Evolutionary conservation across 768 basidiomycete species (phyloP).

Genomic region (Suillus decipiens): DNA sequence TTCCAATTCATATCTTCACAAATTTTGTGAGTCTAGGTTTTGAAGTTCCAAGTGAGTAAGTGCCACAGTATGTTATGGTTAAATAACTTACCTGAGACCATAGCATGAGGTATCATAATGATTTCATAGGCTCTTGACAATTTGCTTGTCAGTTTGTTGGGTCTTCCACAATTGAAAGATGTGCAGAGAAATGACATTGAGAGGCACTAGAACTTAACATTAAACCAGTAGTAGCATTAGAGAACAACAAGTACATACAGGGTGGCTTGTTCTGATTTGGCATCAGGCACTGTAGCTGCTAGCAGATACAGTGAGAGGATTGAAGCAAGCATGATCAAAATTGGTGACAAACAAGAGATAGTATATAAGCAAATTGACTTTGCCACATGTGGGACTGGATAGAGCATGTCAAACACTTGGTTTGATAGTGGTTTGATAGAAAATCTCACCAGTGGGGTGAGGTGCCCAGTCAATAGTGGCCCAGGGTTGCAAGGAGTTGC

Average conservation of each 20-base stretch:
- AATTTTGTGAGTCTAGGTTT: not conserved
- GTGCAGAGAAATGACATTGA: conserved; percentile 11
- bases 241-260: conserved; percentile 1
- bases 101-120: conserved; percentile 25
- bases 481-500: too few species aligned
- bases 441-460: too few species aligned
- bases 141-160: conserved; percentile 27
- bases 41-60: not conserved
- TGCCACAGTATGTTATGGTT: too few species aligned
- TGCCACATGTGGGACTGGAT: too few species aligned
- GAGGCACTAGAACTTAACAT: conserved; percentile 9
- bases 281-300: not conserved
- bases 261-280: conserved; percentile 10
- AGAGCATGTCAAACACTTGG: too few species aligned
- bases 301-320: not conserved
- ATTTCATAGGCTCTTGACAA: conserved; percentile 22
- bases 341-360: too few species aligned
- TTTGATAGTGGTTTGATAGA: too few species aligned
- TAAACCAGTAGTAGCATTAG: not conserved
- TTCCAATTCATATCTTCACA: conserved; percentile 10
- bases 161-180: conserved; percentile 24
- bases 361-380: too few species aligned
- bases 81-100: conserved; percentile 20
- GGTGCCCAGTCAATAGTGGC: too few species aligned
- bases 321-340: not conserved